These are phyloP conservation scores for Passiflora organensis DNA, from an alignment of 345 rosid species.

Conservation along the genomic window DNA sequence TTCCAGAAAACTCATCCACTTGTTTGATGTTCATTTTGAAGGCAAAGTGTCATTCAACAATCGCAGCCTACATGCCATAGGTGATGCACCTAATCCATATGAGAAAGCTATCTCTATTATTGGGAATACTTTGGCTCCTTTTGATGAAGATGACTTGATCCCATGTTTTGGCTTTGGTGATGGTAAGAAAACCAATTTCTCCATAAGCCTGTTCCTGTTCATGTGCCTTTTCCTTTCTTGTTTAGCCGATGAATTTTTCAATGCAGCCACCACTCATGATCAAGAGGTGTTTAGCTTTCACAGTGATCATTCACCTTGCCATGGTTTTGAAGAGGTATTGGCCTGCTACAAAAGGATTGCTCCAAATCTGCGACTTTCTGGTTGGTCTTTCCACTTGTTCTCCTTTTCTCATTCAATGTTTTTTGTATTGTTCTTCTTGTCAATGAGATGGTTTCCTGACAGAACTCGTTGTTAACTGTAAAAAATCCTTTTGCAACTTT, in stretches of 20 bases:
- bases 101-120: conserved; percentile 70
- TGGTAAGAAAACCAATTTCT: no score
- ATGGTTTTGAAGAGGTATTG: conserved; percentile 84
- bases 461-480: neutral
- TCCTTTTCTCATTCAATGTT: neutral
- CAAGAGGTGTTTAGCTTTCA: conserved; percentile 69
- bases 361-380: conserved; percentile 59
- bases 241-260: neutral
- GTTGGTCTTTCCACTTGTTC: conserved; percentile 23
- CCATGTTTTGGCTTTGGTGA: conserved; percentile 95
- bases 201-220: no score
- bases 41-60: conserved; percentile 54
- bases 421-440: neutral
- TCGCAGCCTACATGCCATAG: conserved; percentile 55
- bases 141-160: conserved; percentile 78
- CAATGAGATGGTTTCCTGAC: neutral
- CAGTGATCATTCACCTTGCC: conserved; percentile 60
- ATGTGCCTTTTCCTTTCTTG: neutral
- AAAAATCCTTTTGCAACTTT: neutral
- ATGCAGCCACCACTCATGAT: conserved; percentile 69
- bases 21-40: conserved; percentile 18
- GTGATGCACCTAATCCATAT: conserved; percentile 60
- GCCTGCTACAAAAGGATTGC: conserved; percentile 55
- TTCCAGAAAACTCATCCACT: neutral
- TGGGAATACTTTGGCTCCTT: conserved; percentile 73